Conservation (phyloP, 176 grass and related monocot genomes). For the Pontederia paniculata region DNA sequence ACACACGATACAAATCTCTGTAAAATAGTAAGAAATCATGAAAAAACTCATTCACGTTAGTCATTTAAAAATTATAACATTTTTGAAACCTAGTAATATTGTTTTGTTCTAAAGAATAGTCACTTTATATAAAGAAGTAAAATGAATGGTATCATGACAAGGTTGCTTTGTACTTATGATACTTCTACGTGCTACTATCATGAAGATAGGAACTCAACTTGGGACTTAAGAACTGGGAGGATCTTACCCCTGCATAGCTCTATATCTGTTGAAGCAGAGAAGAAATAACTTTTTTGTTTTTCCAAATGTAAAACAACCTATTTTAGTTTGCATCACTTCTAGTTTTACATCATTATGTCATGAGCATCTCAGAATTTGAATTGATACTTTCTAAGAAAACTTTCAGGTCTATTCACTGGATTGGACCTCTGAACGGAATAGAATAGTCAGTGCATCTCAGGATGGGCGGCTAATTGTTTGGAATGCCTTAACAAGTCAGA, state of each 20-base stretch:
- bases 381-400: constrained; percentile 11
- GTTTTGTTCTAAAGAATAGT: too few species aligned
- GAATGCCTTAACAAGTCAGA: constrained; percentile 99
- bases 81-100: too few species aligned
- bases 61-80: too few species aligned
- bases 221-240: too few species aligned
- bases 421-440: constrained; percentile 95
- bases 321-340: neutral
- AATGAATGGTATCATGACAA: neutral
- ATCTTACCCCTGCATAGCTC: too few species aligned
- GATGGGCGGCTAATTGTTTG: constrained; percentile 96
- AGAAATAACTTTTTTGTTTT: too few species aligned
- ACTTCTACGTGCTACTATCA: neutral
- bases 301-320: neutral
- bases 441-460: constrained; percentile 89
- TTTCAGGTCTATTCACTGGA: constrained; percentile 94
- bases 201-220: neutral
- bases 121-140: too few species aligned
- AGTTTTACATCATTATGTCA: neutral
- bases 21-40: too few species aligned
- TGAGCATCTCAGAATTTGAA: neutral
- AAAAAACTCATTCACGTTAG: too few species aligned
- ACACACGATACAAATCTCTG: too few species aligned
- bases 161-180: constrained; percentile 6
- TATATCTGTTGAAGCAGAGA: too few species aligned